Conservation (phyloP, 2,329 filamentous ascomycete genomes). For the Fusarium sulawesiense region DNA sequence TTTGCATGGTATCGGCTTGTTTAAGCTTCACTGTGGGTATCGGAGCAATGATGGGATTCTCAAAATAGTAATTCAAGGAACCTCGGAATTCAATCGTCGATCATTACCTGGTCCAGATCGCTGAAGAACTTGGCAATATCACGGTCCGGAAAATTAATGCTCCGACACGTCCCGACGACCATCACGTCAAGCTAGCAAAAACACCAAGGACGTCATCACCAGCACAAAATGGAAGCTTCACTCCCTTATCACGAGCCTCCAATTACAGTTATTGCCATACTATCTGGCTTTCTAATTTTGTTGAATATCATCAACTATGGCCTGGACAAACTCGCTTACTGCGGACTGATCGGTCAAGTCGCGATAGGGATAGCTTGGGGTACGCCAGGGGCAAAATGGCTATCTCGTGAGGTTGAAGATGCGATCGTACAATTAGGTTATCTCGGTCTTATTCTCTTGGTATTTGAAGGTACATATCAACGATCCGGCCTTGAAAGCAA, state of each 20-base stretch:
- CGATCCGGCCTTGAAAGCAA: fast-evolving
- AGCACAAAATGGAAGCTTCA: constrained; percentile 38
- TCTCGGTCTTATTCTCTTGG: constrained; percentile 76
- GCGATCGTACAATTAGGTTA: constrained; percentile 75
- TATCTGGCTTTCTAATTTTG: constrained; percentile 70
- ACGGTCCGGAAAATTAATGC: not conserved
- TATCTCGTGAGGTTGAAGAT: constrained; percentile 63
- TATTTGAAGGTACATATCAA: constrained; percentile 69
- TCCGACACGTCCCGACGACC: not conserved
- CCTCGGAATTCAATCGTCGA: not conserved
- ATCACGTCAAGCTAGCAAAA: not conserved
- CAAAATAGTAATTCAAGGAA: not conserved
- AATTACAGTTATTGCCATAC: constrained; percentile 68
- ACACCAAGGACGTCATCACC: not conserved
- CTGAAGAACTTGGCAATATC: not conserved
- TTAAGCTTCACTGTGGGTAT: not conserved
- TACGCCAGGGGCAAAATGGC: constrained; percentile 71
- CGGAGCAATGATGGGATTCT: not conserved
- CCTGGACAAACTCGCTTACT: constrained; percentile 72
- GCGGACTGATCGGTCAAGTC: constrained; percentile 78
- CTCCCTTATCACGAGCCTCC: constrained; percentile 71
- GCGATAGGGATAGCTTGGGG: constrained; percentile 78
- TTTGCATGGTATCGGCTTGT: not conserved
- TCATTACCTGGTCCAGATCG: not conserved
- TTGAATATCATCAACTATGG: constrained; percentile 69